phyloP scores from a whole-genome alignment of 345 rosid genomes.

The Firmiana major region DNA sequence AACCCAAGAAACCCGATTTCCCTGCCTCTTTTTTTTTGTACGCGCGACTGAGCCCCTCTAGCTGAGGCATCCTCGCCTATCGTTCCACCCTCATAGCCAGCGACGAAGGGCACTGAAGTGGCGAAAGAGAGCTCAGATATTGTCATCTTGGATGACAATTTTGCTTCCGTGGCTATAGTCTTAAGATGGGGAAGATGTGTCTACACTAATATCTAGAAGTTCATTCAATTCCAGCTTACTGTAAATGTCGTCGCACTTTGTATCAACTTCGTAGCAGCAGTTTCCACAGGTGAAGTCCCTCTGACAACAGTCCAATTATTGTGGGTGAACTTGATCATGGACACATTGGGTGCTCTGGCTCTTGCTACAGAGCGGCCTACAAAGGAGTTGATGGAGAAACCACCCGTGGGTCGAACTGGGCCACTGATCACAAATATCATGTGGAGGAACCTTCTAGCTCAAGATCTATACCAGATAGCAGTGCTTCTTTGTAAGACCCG shows the following conservation, averaged over 20 bases:
- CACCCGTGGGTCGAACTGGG: constrained; percentile 56
- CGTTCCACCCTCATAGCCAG: no score
- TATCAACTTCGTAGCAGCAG: constrained; percentile 67
- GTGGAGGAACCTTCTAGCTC: constrained; percentile 77
- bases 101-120: constrained; percentile 74
- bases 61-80: no score
- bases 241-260: constrained; percentile 64
- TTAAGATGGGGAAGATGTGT: constrained; percentile 83
- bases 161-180: constrained; percentile 57
- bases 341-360: constrained; percentile 79
- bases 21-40: no score
- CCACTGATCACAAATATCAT: constrained; percentile 68
- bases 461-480: constrained; percentile 56
- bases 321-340: constrained; percentile 87
- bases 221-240: constrained; percentile 75
- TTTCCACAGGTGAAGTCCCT: constrained; percentile 67
- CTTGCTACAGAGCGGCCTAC: constrained; percentile 71
- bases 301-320: constrained; percentile 61
- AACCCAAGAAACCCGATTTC: no score
- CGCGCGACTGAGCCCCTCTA: no score
- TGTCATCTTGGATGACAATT: constrained; percentile 66
- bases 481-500: no score
- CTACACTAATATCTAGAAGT: constrained; percentile 67
- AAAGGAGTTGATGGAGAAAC: constrained; percentile 56
- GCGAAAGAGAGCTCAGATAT: constrained; percentile 82